Conservation (phyloP, 108 stramenopile genomes). For the Conticribra weissflogii region DNA sequence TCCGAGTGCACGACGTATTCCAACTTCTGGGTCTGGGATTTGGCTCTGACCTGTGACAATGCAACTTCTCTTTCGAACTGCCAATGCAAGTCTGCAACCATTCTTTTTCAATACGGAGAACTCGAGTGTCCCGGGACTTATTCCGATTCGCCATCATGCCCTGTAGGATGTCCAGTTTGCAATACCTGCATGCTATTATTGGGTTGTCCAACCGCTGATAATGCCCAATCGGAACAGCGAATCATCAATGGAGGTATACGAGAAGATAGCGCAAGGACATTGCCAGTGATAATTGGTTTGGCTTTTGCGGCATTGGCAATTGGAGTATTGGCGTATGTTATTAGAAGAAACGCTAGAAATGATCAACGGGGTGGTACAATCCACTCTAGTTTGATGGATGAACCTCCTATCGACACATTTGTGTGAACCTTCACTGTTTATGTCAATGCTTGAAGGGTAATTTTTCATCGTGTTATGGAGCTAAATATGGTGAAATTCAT, state of each 20-base stretch:
- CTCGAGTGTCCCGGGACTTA: constrained; percentile 49
- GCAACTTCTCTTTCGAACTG: constrained; percentile 39
- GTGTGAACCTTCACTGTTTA: too few relatives aligned
- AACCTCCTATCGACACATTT: neutral
- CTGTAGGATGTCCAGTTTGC: constrained; percentile 57
- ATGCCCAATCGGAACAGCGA: neutral
- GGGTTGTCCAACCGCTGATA: constrained; percentile 11
- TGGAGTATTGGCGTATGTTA: neutral
- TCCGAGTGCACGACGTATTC: constrained; percentile 57
- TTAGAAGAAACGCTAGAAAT: neutral
- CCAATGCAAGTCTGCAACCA: constrained; percentile 61
- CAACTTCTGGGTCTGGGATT: constrained; percentile 72
- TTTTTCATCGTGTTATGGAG: too few relatives aligned
- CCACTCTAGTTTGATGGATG: neutral
- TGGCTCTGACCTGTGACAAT: constrained; percentile 59
- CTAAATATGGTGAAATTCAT: too few relatives aligned
- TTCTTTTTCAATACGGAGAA: constrained; percentile 43
- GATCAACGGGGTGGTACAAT: neutral
- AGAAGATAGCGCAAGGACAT: constrained; percentile 3
- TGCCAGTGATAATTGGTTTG: constrained; percentile 17
- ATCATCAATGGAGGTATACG: neutral
- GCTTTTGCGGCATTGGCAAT: constrained; percentile 8
- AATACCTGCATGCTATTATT: constrained; percentile 53
- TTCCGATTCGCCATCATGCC: constrained; percentile 40
- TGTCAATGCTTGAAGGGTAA: neutral